Evolutionary conservation across 352 stramenopile species (phyloP), one percentile per base, ranked within the genome.

Genomic region (Albugo laibachii): DNA sequence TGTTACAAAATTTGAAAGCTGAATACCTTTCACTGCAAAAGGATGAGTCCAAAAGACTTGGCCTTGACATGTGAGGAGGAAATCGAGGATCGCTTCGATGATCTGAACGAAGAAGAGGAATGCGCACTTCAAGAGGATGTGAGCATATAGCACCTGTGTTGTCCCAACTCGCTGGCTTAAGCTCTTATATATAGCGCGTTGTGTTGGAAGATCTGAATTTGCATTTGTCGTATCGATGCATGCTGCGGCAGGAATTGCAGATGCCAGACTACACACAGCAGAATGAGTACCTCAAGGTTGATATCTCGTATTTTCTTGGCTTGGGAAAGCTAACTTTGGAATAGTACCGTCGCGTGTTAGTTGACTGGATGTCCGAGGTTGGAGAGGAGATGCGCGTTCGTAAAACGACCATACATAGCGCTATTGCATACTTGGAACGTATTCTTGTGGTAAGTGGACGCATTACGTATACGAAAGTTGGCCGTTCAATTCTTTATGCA

Each of bases 351-450:
- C 72, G 72, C 36, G 71, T 85, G 43, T 59, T 88, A 16, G 70
- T 88, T 36, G 75, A 92, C 48, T 92, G 78, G 78, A 92, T 86
- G 65, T 63, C 59, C 14, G 78, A 92, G 45, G 75, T 88, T 21
- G 78, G 77, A 52, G 78, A 92, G 48, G 73, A 87, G 53, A 63
- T 92, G 53, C 65, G 81, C 19, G 75, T 92, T 57, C 70, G 72
- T 48, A 88, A 92, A 56, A 67, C 67, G 35, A 80, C 78, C 12
- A 63, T 88, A 13, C 75, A 92, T 53, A 71, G 71, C 0, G 78
- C 71, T 2, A 78, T 92, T 45, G 69, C 69, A 36, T 86, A 88
- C 44, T 56, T 92, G n/a, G 78, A 92, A 51, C 77, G 74, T 43
- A 44, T 83, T 39, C 57, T 92, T 36, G 59, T 69, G 11, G 51